Evolutionary conservation across 371 early-diverging fungal species (phyloP), one percentile per base, ranked within the genome.

Genomic region (Syncephalis plumigaleata): DNA sequence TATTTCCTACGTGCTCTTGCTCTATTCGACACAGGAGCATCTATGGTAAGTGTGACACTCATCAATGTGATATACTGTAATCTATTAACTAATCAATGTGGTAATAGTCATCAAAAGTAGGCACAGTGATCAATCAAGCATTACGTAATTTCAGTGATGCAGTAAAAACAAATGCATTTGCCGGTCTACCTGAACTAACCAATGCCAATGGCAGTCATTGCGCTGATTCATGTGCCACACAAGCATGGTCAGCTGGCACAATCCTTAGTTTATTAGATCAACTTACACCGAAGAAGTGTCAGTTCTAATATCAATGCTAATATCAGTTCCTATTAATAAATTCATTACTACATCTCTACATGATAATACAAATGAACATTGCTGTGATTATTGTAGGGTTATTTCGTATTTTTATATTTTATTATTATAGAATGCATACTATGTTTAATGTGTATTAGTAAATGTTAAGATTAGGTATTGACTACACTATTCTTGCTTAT

Each of bases 101-200:
- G 21, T 8, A 40, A 5, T 17, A 40, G 17, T 5, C 21, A 22
- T 43, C 44, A 43, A 43, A 24, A 11, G 17, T 7, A n/a, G 3
- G 15, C 8, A 0, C 2, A 20, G 2, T 16, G 11, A 23, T 44
- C 36, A 24, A 15, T 42, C 27, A 31, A 51, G 22, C 18, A 21
- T 20, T 49, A 3, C 2, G n/a, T 1, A 20, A 27, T 1, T 42
- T 27, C 27, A 42, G 27, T 8, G 11, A 31, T 9, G 25, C 77
- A 51, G 67, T 93, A 24, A 59, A 60, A 23, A 56, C 50, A 18
- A 78, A 70, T 42, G 67, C 75, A 5, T 95, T 76, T 69, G 82
- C 81, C 4, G 98, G 98, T 15, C 59, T 97, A 27, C 93, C 96
- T 3, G 98, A 97, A 61, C 66, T 97, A 47, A 97, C 98, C 15